Base-by-base conservation (phyloP, 805 yeast genomes). In the Zygoascus flipseniorum region DNA sequence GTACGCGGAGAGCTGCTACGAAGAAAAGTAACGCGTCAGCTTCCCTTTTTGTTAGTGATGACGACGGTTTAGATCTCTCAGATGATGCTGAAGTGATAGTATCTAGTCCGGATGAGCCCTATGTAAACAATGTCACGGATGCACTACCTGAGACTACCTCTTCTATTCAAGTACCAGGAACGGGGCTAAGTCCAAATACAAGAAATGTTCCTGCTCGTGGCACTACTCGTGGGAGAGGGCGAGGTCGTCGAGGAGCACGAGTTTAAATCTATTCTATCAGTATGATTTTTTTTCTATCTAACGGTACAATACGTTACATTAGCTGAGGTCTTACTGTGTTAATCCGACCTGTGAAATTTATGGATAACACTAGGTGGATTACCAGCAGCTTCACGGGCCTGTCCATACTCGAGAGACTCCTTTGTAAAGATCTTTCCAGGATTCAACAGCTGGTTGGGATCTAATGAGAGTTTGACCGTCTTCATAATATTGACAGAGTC, bases 401-500 rank as follows among this genome's bases (percentile, higher is more conserved):
- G 19, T 48, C 51, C 45, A 39, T 48, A 48, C 39, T 51, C 47
- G 16, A 57, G 41, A 19, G 57, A 37, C 13, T 55, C 69, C 20
- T 61, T 66, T 8, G 58, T 59, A 51, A 86, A 85, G 18, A 87
- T 76, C 65, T 87, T 88, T 60, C 86, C 95, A 0, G 93, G 92
- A 62, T 87, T 87, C 65, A 86, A 64, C 43, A 87, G 74, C 53
- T 86, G 72, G 52, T 80, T 78, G 2, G 92, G 93, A 60, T 87
- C 95, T 52, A 87, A 64, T 0, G 92, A 81, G 52, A 84, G 60
- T 63, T 88, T 87, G 48, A 87, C 65, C 47, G 76, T 77, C 65
- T 95, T 77, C 96, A 87, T 87, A 39, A 82, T 65, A 61, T 80
- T 81, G 26, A 87, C 76, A 0, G 93, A 79, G 0, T 77, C 83